Conservation (phyloP, 805 yeast species). For the Geotrichum ghanense region DNA sequence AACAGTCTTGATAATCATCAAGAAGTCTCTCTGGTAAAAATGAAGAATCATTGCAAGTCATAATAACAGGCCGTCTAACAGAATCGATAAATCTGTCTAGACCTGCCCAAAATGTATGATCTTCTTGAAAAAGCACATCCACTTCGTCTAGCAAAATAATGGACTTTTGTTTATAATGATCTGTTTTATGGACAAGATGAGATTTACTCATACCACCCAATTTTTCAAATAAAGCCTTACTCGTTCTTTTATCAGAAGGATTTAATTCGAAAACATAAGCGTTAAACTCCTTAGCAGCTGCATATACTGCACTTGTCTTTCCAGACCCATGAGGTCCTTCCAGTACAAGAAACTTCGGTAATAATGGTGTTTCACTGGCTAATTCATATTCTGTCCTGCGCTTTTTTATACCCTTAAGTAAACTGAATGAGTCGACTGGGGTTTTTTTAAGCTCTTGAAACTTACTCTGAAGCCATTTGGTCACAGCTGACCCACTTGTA, state of each 20-base stretch:
- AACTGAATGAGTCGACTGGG: not conserved
- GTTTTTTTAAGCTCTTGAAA: not conserved
- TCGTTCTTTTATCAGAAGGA: slow-evolving; percentile 59
- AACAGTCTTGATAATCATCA: slow-evolving; percentile 26
- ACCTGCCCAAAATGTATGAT: slow-evolving; percentile 70
- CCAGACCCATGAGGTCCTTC: slow-evolving; percentile 69
- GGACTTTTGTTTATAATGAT: not conserved
- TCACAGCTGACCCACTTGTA: not conserved
- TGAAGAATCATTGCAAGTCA: slow-evolving; percentile 38
- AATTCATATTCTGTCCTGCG: slow-evolving; percentile 13
- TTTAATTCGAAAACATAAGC: slow-evolving; percentile 79
- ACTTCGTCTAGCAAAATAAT: slow-evolving; percentile 76
- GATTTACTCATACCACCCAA: slow-evolving; percentile 78
- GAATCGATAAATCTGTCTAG: slow-evolving; percentile 48
- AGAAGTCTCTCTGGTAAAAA: slow-evolving; percentile 4
- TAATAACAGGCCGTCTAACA: slow-evolving; percentile 57
- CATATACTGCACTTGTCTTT: slow-evolving; percentile 62
- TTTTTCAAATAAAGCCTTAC: slow-evolving; percentile 52
- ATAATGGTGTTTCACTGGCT: slow-evolving; percentile 40
- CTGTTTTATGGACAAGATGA: slow-evolving; percentile 48
- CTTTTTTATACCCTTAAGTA: not conserved
- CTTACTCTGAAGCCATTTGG: not conserved
- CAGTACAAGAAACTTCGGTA: slow-evolving; percentile 32
- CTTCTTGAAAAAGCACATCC: slow-evolving; percentile 67
- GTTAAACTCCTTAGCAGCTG: slow-evolving; percentile 46